Evolutionary conservation across 2,329 filamentous ascomycete genomes (phyloP), one percentile per base, ranked within the genome.

Genomic region (Meredithiella fracta): DNA sequence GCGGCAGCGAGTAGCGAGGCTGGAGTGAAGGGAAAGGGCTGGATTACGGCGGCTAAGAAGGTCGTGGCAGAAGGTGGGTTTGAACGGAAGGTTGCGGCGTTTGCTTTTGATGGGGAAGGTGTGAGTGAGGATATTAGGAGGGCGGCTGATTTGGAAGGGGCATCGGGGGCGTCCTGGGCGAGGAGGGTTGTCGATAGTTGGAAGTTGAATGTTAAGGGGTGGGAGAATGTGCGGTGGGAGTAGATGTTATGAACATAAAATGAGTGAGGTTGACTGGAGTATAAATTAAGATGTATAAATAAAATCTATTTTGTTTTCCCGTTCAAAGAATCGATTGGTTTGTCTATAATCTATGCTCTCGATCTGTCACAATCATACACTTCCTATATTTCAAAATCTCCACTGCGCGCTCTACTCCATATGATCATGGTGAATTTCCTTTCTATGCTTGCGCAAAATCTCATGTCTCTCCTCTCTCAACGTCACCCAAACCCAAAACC

Each of bases 401-500:
- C n/a, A n/a, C n/a, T n/a, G n/a, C n/a, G n/a, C n/a, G n/a, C 9
- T 40, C 20, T 58, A 58, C 20, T 58, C 57, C 14, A 47, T 23
- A 47, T 58, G 57, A 5, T 58, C 49, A 34, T 58, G n/a, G n/a
- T n/a, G 57, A 20, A 22, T 15, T 8, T 55, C 53, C 23, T 23
- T 49, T 55, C 54, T 55, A 40, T 58, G 71, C 60, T 68, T 69
- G 6, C 63, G 63, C 8, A 71, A 58, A 2, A 77, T 64, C 20
- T 66, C 68, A 3, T 63, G 60, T n/a, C 70, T 64, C 71, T 88
- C 84, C 63, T 88, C 84, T 54, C 79, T 73, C 62, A 88, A 67
- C 3, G 79, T 84, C 29, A 83, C 74, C 74, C 81, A 87, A 23
- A 79, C 80, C 89, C 89, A 95, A 68, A 94, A 89, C 87, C 89